phyloP scores from a whole-genome alignment of 192 early-diverging fungal species.

The Backusella sp. region DNA sequence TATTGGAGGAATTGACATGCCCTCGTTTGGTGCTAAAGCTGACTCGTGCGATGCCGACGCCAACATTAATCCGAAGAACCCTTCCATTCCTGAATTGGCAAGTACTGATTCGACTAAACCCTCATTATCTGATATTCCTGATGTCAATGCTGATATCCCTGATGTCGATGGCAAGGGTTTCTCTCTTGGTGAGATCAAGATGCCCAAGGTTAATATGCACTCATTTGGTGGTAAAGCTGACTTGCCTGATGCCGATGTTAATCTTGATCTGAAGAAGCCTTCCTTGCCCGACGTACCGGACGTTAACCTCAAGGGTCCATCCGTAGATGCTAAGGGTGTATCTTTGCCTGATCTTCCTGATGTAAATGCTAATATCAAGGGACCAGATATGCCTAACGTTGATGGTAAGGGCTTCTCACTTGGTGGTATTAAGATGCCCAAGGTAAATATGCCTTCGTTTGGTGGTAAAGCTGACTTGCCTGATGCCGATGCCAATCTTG shows the following conservation, averaged over 20 bases:
- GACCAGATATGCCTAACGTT: too few species aligned
- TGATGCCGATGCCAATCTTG: too few species aligned
- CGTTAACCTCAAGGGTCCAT: not conserved
- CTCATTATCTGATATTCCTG: not conserved
- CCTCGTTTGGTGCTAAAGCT: too few species aligned
- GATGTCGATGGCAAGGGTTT: not conserved
- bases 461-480: too few species aligned
- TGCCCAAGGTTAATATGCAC: not conserved
- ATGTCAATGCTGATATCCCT: not conserved
- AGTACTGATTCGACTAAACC: too few species aligned
- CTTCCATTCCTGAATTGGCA: not conserved
- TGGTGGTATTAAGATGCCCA: too few species aligned
- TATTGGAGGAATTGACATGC: too few species aligned
- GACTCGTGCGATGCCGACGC: too few species aligned
- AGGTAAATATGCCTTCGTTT: too few species aligned
- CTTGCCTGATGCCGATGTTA: not conserved
- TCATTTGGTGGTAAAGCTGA: not conserved
- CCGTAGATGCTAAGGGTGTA: not conserved
- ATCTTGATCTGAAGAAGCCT: not conserved
- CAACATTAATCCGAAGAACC: not conserved
- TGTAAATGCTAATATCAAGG: too few species aligned
- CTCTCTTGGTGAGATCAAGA: not conserved
- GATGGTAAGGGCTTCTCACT: too few species aligned
- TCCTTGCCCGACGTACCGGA: not conserved
- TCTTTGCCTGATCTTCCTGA: too few species aligned